Evolutionary conservation across 2,329 filamentous ascomycete species (phyloP).

Genomic region (Alternaria burnsii): DNA sequence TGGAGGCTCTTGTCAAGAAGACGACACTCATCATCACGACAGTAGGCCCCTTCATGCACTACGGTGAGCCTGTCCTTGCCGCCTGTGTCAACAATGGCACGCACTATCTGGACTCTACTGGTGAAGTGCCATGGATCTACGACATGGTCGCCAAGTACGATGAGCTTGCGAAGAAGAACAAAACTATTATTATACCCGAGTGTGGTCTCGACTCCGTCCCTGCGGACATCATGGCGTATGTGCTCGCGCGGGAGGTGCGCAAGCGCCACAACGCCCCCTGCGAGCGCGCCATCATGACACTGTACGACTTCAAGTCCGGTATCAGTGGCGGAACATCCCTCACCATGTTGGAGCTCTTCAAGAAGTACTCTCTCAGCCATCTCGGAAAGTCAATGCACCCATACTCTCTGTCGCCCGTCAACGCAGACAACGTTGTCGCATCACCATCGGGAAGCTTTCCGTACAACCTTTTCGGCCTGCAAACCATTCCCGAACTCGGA

Average conservation of each 20-base stretch:
- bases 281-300: constrained; percentile 60
- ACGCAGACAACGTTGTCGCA: constrained; percentile 48
- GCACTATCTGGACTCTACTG: constrained; percentile 73
- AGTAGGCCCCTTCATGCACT: constrained; percentile 69
- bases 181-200: constrained; percentile 68
- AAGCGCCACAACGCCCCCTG: constrained; percentile 60
- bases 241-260: constrained; percentile 63
- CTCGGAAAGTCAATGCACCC: constrained; percentile 59
- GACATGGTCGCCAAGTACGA: constrained; percentile 70
- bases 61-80: constrained; percentile 70
- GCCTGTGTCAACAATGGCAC: constrained; percentile 71
- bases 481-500: constrained; percentile 65
- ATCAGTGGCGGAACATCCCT: constrained; percentile 68
- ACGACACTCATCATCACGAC: constrained; percentile 68
- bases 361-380: constrained; percentile 57
- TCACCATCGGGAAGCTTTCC: constrained; percentile 48
- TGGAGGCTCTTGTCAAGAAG: constrained; percentile 62
- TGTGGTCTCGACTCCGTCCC: constrained; percentile 69
- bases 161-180: constrained; percentile 65
- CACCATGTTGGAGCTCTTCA: constrained; percentile 68
- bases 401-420: constrained; percentile 60
- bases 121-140: constrained; percentile 70
- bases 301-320: constrained; percentile 61
- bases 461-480: constrained; percentile 60
- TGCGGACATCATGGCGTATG: constrained; percentile 64